A percentile compares a stretch with the other conserved stretches of the same genome.
Conservation (phyloP, 2,329 filamentous ascomycete genomes). For the Sporothrix pallida region DNA sequence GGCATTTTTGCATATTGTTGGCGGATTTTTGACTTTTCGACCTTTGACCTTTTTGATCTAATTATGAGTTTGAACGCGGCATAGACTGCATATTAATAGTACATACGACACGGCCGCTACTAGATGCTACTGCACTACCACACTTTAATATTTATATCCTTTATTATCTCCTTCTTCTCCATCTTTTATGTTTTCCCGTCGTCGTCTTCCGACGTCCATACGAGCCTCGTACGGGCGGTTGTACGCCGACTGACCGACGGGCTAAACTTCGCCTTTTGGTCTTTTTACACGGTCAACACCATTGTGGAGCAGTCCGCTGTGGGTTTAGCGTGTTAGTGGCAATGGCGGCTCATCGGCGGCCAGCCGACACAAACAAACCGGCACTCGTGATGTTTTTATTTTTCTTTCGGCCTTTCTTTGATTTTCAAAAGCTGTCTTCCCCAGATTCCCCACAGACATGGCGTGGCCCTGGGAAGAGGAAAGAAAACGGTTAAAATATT, state of each 20-base stretch:
- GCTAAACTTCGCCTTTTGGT: neutral
- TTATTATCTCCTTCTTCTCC: neutral
- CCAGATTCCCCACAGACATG: slow-evolving; percentile 9
- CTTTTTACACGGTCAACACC: neutral
- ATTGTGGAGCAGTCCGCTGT: neutral
- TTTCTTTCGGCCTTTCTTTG: no score
- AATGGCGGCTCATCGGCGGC: neutral
- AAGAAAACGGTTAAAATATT: neutral
- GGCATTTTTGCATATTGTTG: neutral
- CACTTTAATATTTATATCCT: neutral
- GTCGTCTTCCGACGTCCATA: neutral
- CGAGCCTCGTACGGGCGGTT: neutral
- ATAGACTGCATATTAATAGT: slow-evolving; percentile 10
- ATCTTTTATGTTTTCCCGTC: neutral
- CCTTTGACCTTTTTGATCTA: no score
- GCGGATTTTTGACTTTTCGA: neutral
- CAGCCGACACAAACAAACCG: neutral
- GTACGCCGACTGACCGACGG: neutral
- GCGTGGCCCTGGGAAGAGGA: neutral
- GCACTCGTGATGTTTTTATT: neutral
- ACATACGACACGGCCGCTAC: neutral
- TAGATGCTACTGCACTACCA: neutral
- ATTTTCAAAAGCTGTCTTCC: neutral
- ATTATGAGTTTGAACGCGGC: no score
- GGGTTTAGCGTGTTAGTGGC: neutral